Conservation (phyloP, 78 protist genomes). For the Dictyostelium firmibasis region DNA sequence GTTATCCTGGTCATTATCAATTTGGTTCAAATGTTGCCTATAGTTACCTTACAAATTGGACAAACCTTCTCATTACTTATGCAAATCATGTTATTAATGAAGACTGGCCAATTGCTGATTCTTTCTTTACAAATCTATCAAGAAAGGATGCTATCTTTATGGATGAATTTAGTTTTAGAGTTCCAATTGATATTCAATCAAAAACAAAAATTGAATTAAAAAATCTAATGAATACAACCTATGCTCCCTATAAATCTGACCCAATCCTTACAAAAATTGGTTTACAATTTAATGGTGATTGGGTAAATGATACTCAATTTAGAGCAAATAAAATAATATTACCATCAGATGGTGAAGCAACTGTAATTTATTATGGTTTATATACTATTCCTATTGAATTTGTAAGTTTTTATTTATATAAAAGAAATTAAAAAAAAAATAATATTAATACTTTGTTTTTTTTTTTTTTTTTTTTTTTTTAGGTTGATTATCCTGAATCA, state of each 20-base stretch:
- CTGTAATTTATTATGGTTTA: neutral
- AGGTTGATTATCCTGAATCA: constrained; percentile 11
- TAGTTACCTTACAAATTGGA: constrained; percentile 22
- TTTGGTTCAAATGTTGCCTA: neutral
- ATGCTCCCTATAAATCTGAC: neutral
- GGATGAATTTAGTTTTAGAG: neutral
- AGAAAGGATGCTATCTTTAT: neutral
- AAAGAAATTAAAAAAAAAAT: neutral
- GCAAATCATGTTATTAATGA: neutral
- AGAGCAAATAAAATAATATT: neutral
- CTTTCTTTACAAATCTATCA: neutral
- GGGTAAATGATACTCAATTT: neutral
- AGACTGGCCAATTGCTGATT: neutral
- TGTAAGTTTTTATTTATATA: constrained; percentile 2
- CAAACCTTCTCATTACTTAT: neutral
- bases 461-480: neutral
- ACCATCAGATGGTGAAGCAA: neutral
- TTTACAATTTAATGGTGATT: neutral
- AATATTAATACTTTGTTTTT: neutral
- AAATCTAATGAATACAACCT: neutral
- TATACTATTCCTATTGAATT: constrained; percentile 38
- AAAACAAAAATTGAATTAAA: neutral
- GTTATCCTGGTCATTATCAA: neutral
- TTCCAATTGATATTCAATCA: neutral
- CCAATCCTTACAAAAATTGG: neutral